Base-by-base conservation (phyloP, 495 filamentous ascomycete genomes). In the Xylaria bambusicola region DNA sequence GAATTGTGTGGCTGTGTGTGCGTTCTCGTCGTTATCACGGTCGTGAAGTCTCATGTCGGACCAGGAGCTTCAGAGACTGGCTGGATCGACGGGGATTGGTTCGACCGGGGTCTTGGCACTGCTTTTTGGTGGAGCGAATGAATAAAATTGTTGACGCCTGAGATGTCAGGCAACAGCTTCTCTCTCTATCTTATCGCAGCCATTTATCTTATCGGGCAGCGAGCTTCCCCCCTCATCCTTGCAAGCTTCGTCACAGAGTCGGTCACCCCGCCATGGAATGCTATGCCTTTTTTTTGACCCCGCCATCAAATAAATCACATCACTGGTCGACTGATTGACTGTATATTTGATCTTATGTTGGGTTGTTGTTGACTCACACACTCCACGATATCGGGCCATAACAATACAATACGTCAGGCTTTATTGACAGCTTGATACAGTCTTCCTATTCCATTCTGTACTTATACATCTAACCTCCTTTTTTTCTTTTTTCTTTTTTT, bases 1-100 rank as follows among this genome's bases (percentile, higher is more conserved):
- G n/a, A n/a, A 1, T 13, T 36, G 18, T 38, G 18, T 38, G 49
- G 33, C 18, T n/a, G 8, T 31, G 40, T n/a, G 38, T 40, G 17
- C 13, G 29, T 65, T n/a, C n/a, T n/a, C n/a, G n/a, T n/a, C n/a
- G 64, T 24, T 51, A 48, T 31, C 23, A 54, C 57, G 23, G 17
- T 59, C 44, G 44, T 57, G 29, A 41, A 26, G 35, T 18, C 46
- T 31, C 52, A 56, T 40, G 44, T 57, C 47, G 31, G 35, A 29
- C 50, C 49, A 53, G 20, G 12, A 61, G 45, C 49, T 62, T 66
- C 60, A 54, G 29, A 55, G 42, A 51, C 49, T 56, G 53, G 56
- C 53, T 58, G 31, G 61, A 52, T 35, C 29, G 40, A n/a, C 40
- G 5, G 31, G 31, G 31, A 10, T 10, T 33, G 31, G 31, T 13